A percentile compares a stretch with the other conserved stretches of the same genome.
These are phyloP conservation scores for Grosmannia huntii DNA, from an alignment of 2,329 filamentous ascomycete species.

Conservation along the genomic window DNA sequence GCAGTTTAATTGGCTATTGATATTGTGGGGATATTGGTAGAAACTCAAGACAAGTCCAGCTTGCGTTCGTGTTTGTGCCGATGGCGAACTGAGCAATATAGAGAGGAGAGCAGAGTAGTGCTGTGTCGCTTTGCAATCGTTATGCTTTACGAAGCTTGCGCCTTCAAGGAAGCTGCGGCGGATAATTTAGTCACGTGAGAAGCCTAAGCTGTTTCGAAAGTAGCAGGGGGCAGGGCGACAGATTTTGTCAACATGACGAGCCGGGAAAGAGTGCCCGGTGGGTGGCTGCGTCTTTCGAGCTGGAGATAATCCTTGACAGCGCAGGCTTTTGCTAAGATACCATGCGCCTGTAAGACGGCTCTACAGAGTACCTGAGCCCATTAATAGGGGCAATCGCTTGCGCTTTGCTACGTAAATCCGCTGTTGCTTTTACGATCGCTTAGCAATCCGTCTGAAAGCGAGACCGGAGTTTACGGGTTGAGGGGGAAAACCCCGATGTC, in stretches of 20 bases:
- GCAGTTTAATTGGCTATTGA: constrained; percentile 9
- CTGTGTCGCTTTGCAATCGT: neutral
- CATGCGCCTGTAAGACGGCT: no score
- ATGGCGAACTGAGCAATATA: neutral
- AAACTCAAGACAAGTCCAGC: neutral
- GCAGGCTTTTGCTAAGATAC: no score
- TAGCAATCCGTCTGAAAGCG: neutral
- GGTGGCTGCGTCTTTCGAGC: no score
- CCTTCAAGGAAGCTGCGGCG: neutral
- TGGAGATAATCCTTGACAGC: no score
- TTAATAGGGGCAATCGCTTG: no score
- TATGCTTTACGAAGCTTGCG: neutral
- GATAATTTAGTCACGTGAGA: no score
- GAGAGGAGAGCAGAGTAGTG: neutral
- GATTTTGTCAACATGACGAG: no score
- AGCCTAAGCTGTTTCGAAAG: no score
- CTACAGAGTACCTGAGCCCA: no score
- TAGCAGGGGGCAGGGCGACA: no score
- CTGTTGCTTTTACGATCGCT: neutral
- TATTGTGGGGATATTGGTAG: neutral
- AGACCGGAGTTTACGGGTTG: neutral
- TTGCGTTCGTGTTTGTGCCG: neutral
- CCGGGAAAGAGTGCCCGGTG: no score
- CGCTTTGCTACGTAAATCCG: neutral
- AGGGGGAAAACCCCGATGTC: neutral